A percentile compares a stretch with the other conserved stretches of the same genome.
These are phyloP conservation scores for Malassezia vespertilionis DNA, from an alignment of 1,284 basidiomycete genomes.

Conservation along the genomic window DNA sequence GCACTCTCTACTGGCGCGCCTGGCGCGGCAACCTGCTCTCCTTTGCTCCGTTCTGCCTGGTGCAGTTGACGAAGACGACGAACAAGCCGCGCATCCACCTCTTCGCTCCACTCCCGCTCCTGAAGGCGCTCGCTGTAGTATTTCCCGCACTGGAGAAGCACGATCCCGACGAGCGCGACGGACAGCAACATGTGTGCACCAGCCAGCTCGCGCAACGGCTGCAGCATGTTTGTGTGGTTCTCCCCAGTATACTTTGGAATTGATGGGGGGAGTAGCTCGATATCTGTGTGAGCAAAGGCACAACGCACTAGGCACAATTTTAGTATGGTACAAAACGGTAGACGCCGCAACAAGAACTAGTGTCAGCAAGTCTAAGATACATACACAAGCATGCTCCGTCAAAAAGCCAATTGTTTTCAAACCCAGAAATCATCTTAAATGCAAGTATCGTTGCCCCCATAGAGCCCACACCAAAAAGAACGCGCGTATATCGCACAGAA, in stretches of 20 bases:
- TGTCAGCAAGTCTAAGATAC: conserved; percentile 5
- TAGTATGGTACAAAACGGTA: conserved; percentile 35
- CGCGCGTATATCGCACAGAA: conserved; percentile 20
- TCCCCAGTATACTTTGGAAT: background rate
- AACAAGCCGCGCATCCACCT: conserved; percentile 37
- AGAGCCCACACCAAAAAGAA: conserved; percentile 25
- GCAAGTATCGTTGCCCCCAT: conserved; percentile 24
- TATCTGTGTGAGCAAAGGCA: background rate
- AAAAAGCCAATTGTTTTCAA: conserved; percentile 46
- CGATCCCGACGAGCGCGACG: conserved; percentile 39
- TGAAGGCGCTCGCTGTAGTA: conserved; percentile 45
- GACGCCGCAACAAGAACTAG: conserved; percentile 38
- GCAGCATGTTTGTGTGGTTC: background rate
- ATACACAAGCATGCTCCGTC: conserved; percentile 44
- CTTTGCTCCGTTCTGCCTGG: conserved; percentile 18
- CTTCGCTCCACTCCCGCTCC: conserved; percentile 43
- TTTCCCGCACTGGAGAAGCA: conserved; percentile 43
- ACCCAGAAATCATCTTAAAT: conserved; percentile 32
- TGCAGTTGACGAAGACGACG: conserved; percentile 32
- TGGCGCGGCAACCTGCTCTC: background rate
- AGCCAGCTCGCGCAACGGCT: conserved; percentile 39
- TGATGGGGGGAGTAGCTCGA: conserved; percentile 3
- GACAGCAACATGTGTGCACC: conserved; percentile 40
- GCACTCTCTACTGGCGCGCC: background rate
- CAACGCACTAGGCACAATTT: conserved; percentile 33